Base-by-base conservation (phyloP, 202 grass and related monocot genomes). In the Saccharum hybrid region DNA sequence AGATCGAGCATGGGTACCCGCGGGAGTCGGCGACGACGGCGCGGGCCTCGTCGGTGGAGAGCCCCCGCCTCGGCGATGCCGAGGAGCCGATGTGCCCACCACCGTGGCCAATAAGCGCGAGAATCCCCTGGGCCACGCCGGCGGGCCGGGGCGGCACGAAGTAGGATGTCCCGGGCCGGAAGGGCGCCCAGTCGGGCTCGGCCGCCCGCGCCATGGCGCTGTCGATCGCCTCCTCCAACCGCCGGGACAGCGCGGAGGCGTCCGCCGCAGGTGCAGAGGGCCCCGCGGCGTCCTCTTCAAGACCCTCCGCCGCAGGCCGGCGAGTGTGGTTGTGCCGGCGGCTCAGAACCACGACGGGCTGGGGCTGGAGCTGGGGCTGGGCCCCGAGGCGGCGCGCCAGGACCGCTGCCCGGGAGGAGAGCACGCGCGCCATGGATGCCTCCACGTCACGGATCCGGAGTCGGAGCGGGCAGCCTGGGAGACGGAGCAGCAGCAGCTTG, bases 121-220 rank as follows among this genome's bases (percentile, higher is more conserved):
- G 84, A 7, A 90, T 18, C 71, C 76, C 71, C 6, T n/a, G 45
- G 8, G 56, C 81, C 10, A 56, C 64, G 8, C 84, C 88, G 9
- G 88, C 88, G 37, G 84, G 84, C 0, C 84, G 70, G 43, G 84
- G 88, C 45, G 84, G 84, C 28, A 72, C 88, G 71, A 72, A 90
- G 85, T 87, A 90, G 45, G 88, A 90, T 8, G 88, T 90, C 7
- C 88, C 88, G 21, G 88, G 88, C 10, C 85, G 76, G 88, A 90
- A 90, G 41, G 81, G 85, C 37, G 88, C 85, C 88, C 88, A 90
- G 16, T 76, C 84, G 10, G 85, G 88, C 81, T 87, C 88, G 4
- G 85, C 61, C 81, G 81, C 76, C 54, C 85, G 84, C 30, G 57
- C 88, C 81, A 90, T 87, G 76, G 76, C 85, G 37, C 81, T 64